A percentile compares a stretch with the other conserved stretches of the same genome.
phyloP scores from a whole-genome alignment of 768 basidiomycete genomes.

The Atractiella rhizophila region DNA sequence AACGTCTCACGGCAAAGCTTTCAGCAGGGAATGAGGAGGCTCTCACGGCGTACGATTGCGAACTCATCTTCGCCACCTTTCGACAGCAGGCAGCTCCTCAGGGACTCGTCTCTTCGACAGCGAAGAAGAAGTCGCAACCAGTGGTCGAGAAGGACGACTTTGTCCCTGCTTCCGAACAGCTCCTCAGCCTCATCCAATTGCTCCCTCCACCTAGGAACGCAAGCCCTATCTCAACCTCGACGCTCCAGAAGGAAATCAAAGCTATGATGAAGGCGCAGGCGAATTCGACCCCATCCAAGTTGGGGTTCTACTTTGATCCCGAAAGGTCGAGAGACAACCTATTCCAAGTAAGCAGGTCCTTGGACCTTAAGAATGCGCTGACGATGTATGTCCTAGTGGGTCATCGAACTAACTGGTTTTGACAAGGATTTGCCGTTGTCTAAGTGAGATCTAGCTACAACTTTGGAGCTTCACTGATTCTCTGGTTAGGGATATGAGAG shows the following conservation, averaged over 20 bases:
- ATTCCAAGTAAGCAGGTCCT: conserved; percentile 25
- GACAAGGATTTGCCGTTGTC: not conserved
- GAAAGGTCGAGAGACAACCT: conserved; percentile 42
- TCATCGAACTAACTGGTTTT: conserved; percentile 22
- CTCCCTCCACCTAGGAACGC: conserved; percentile 40
- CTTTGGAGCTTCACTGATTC: conserved; percentile 33
- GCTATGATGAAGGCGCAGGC: conserved; percentile 38
- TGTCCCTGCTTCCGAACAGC: conserved; percentile 23
- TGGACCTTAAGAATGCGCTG: not conserved
- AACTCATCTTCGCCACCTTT: not conserved
- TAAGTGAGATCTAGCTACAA: not conserved
- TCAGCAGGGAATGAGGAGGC: conserved; percentile 5
- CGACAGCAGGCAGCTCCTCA: too few species aligned
- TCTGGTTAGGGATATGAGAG: conserved; percentile 35
- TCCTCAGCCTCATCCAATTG: conserved; percentile 25
- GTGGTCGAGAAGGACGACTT: conserved; percentile 26
- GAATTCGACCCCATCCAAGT: conserved; percentile 27
- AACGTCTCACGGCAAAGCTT: conserved; percentile 23
- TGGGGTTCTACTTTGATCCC: conserved; percentile 48
- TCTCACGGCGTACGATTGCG: not conserved
- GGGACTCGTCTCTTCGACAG: not conserved
- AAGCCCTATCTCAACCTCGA: conserved; percentile 30
- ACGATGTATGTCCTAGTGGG: conserved; percentile 16
- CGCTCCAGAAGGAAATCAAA: conserved; percentile 38
- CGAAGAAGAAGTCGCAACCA: not conserved